phyloP scores from a whole-genome alignment of 2,329 filamentous ascomycete genomes.

The Curvularia eragrostidis region DNA sequence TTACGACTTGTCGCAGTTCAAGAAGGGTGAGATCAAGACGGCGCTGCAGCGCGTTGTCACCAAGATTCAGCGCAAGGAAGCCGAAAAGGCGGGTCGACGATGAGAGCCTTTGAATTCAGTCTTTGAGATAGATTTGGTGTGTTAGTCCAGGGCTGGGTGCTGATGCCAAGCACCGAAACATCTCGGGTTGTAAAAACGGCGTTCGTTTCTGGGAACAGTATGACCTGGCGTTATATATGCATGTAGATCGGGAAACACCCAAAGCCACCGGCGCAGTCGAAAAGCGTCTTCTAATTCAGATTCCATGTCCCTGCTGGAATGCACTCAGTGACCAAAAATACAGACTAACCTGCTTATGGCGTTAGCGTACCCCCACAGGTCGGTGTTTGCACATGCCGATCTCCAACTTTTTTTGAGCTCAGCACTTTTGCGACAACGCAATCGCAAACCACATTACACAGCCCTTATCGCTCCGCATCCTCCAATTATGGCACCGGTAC shows the following conservation, averaged over 20 bases:
- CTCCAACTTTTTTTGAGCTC: slow-evolving; percentile 39
- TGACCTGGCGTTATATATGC: not conserved
- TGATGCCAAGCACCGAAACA: not conserved
- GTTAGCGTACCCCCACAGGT: slow-evolving; percentile 23
- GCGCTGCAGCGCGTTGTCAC: slow-evolving; percentile 62
- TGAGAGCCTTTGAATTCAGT: not conserved
- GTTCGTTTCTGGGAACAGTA: not conserved
- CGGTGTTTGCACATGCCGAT: slow-evolving; percentile 28
- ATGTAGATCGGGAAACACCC: not conserved
- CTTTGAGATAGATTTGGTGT: not conserved
- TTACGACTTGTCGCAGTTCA: slow-evolving; percentile 84
- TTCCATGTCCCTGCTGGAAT: not conserved
- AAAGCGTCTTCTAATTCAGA: slow-evolving; percentile 1
- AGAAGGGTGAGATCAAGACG: slow-evolving; percentile 83
- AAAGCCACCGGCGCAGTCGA: not conserved
- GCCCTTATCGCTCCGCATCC: not conserved
- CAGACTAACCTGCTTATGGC: slow-evolving; percentile 5
- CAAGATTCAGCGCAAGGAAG: slow-evolving; percentile 62
- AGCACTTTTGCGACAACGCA: slow-evolving; percentile 13
- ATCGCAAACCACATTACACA: slow-evolving; percentile 26
- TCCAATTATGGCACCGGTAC: slow-evolving; percentile 38
- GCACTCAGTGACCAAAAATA: not conserved
- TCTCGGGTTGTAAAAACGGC: not conserved
- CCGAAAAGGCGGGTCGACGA: slow-evolving; percentile 27
- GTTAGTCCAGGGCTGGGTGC: not conserved